Base-by-base conservation (phyloP, 768 basidiomycete genomes). In the Boletellus ananas region DNA sequence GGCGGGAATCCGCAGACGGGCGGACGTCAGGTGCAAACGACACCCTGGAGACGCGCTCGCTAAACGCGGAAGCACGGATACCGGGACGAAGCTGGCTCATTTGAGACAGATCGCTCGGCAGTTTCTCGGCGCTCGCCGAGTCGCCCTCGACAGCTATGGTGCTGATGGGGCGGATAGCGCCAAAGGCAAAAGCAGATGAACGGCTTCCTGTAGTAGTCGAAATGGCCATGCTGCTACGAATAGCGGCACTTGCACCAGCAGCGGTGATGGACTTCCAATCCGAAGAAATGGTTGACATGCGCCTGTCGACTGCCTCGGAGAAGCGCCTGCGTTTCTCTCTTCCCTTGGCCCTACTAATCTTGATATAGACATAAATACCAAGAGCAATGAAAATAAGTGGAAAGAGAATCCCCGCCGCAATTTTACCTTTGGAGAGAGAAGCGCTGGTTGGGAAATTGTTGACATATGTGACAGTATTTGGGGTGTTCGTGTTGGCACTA, bases 261-360 rank as follows among this genome's bases (percentile, higher is more conserved):
- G 74, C 71, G 8, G 84, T 79, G 58, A 90, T 81, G 38, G 77
- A 75, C 64, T 84, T 85, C 89, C 89, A 91, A 60, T 90, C 85
- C 17, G 76, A 70, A 6, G 82, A 84, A 56, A 90, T 87, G 43
- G 84, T 87, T 2, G 82, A 85, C 89, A 92, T 90, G 65, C 89
- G 85, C 66, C 81, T 82, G 71, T 92, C 89, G 65, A 92, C 66
- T 10, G 73, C 78, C 63, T 83, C 76, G 35, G 77, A 81, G 74
- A 80, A 92, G 18, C 74, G 74, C 64, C 71, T 76, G 60, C 79
- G 74, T 63, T 85, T 75, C 25, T 77, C 72, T 49, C 69, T 70
- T 43, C 74, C 72, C 54, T 68, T 76, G 27, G 66, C 59, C 51
- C 89, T 80, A 44, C 67, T 78, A 50, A 71, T 68, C 61, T 68